phyloP scores from a whole-genome alignment of 768 basidiomycete species.

The Kondoa subrosea region DNA sequence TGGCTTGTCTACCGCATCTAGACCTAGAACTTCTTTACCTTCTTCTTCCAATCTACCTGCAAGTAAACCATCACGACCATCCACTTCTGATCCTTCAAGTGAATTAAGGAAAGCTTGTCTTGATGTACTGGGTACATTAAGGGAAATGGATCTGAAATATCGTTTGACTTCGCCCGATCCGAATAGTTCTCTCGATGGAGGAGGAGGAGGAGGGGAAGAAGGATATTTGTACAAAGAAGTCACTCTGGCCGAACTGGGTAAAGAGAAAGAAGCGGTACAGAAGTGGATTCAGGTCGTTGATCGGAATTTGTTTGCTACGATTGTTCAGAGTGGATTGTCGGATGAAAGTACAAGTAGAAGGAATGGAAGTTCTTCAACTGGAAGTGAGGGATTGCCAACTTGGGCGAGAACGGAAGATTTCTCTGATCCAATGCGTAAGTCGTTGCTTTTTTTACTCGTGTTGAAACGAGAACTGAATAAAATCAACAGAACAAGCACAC shows the following conservation, averaged over 20 bases:
- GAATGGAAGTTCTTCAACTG: too few species aligned
- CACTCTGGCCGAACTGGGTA: slow-evolving; percentile 5
- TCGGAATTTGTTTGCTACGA: slow-evolving; percentile 4
- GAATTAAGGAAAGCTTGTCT: slow-evolving; percentile 56
- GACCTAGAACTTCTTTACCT: slow-evolving; percentile 15
- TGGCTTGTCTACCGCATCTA: slow-evolving; percentile 14
- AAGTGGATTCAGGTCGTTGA: slow-evolving; percentile 20
- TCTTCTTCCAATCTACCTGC: slow-evolving; percentile 26
- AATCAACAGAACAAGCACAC: slow-evolving; percentile 45
- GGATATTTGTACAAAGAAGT: slow-evolving; percentile 11
- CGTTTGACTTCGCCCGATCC: slow-evolving; percentile 38
- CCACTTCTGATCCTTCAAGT: neutral
- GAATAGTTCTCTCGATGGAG: neutral
- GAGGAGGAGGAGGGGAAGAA: neutral
- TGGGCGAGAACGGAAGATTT: slow-evolving; percentile 57
- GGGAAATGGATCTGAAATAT: slow-evolving; percentile 60
- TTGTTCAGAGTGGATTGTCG: slow-evolving; percentile 31
- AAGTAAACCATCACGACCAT: neutral
- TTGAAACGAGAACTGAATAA: neutral
- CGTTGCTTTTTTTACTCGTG: neutral
- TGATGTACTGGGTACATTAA: slow-evolving; percentile 62
- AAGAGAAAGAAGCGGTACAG: slow-evolving; percentile 8
- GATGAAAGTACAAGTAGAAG: too few species aligned
- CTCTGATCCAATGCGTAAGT: neutral
- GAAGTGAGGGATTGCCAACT: too few species aligned